Percentiles rank a stretch among this genome's conserved stretches.
phyloP scores from a whole-genome alignment of 768 basidiomycete species.

The Hypholoma sublateritium region DNA sequence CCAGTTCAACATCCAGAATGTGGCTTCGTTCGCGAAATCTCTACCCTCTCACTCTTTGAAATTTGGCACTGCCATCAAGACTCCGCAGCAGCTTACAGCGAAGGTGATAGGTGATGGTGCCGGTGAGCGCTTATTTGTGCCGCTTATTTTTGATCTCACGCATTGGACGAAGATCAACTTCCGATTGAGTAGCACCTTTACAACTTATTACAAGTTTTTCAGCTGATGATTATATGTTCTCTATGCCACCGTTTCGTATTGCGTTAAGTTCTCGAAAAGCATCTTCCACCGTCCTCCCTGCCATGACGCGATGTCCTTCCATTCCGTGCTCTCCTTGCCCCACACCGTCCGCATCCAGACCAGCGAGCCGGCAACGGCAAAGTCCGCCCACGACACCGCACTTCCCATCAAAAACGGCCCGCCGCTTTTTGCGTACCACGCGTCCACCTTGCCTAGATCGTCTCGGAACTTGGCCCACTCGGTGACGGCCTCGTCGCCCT shows the following conservation, averaged over 20 bases:
- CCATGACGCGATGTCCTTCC: constrained; percentile 26
- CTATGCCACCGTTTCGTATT: not conserved
- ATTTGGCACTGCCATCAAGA: too few relatives aligned
- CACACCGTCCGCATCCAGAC: constrained; percentile 25
- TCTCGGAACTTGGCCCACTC: constrained; percentile 27
- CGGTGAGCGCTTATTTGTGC: too few relatives aligned
- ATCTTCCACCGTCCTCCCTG: constrained; percentile 14
- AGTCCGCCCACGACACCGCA: not conserved
- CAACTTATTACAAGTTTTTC: too few relatives aligned
- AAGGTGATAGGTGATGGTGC: too few relatives aligned
- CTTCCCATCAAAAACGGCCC: constrained; percentile 7
- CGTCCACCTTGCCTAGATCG: not conserved
- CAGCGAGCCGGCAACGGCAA: constrained; percentile 13
- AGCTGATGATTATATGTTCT: too few relatives aligned
- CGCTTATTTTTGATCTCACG: too few relatives aligned
- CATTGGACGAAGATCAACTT: too few relatives aligned
- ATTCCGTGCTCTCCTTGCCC: constrained; percentile 31
- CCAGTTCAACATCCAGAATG: too few relatives aligned
- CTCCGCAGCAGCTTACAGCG: too few relatives aligned
- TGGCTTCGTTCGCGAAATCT: too few relatives aligned
- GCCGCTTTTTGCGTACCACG: not conserved
- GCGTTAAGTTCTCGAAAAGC: not conserved
- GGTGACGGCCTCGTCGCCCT: constrained; percentile 20
- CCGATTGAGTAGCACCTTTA: too few relatives aligned
- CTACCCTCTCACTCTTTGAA: too few relatives aligned